These are phyloP conservation scores for Grosmannia penicillata DNA, from an alignment of 2,329 filamentous ascomycete genomes.

Conservation along the genomic window DNA sequence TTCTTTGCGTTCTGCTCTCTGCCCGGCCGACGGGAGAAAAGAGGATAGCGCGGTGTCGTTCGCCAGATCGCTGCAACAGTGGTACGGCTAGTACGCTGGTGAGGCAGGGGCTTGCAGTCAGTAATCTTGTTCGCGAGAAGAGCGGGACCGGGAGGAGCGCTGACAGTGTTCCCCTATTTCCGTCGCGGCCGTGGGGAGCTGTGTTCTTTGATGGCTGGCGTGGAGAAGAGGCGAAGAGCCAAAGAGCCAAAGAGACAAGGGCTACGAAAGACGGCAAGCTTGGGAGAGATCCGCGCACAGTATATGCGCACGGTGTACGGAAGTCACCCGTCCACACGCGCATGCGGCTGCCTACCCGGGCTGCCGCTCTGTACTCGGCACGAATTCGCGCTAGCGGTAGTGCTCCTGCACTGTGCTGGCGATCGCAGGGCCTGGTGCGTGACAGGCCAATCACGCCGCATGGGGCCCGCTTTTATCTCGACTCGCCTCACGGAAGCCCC, in stretches of 20 bases:
- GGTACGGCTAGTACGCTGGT: conserved; percentile 3
- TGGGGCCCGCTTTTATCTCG: neutral
- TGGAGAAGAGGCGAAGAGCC: neutral
- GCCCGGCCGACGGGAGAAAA: no score
- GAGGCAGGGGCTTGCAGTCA: conserved; percentile 3
- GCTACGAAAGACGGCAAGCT: neutral
- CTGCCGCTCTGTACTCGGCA: no score
- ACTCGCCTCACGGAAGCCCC: no score
- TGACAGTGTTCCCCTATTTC: neutral
- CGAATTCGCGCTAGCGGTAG: conserved; percentile 3
- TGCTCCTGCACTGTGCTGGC: neutral
- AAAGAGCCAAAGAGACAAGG: neutral
- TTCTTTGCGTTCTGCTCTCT: no score
- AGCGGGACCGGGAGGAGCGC: conserved; percentile 2
- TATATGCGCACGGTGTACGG: neutral
- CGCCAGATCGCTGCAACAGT: conserved; percentile 9
- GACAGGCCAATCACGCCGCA: neutral
- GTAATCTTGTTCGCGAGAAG: conserved; percentile 7
- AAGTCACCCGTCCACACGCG: no score
- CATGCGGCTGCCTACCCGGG: no score
- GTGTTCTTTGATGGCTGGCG: neutral
- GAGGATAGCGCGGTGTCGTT: conserved; percentile 2
- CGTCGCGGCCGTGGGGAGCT: no score
- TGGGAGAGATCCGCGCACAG: neutral
- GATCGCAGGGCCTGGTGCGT: neutral